Base-by-base conservation (phyloP, 495 filamentous ascomycete genomes). In the Talaromyces thailandensis region DNA sequence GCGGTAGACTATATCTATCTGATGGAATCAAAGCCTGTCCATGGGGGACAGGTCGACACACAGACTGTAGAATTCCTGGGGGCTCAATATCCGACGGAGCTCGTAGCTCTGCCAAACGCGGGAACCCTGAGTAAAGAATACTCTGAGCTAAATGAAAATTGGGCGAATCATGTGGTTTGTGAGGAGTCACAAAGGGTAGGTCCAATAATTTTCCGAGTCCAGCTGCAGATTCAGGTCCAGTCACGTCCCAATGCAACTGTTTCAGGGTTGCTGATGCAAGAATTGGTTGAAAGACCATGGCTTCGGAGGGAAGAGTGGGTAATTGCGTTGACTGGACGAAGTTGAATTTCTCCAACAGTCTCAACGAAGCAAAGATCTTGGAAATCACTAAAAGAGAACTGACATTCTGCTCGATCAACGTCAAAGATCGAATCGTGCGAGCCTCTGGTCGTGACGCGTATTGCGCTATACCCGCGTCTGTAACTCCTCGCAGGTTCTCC, bases 171-270 rank as follows among this genome's bases (percentile, higher is more conserved):
- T 71, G 62, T 14, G 70, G 67, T 63, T 70, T 73, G 0, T 69
- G 69, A 6, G 71, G 65, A 32, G 73, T 74, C 14, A 73, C 67
- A 61, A 79, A 79, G 4, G 76, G 76, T 21, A 69, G 65, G 55
- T 77, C 76, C 59, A 35, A 3, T 24, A 80, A 69, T 56, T 71
- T 71, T 59, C 72, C 73, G 24, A 79, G 72, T 12, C 76, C 73
- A 4, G 73, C 73, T 55, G 66, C 70, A 23, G 76, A 70, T 26
- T 79, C 71, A 14, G 77, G 77, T 53, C 75, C 74, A 1, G 87
- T 82, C 26, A 93, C 82, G 67, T 96, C 90, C 93, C 93, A 94
- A 73, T 94, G 90, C 14, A 94, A 75, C 58, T 83, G 84, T 62
- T 84, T 75, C 0, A 96, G 80, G 21, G 79, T 84, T 1, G 73